Conservation (phyloP, 495 filamentous ascomycete genomes). For the Aspergillus haitiensis region DNA sequence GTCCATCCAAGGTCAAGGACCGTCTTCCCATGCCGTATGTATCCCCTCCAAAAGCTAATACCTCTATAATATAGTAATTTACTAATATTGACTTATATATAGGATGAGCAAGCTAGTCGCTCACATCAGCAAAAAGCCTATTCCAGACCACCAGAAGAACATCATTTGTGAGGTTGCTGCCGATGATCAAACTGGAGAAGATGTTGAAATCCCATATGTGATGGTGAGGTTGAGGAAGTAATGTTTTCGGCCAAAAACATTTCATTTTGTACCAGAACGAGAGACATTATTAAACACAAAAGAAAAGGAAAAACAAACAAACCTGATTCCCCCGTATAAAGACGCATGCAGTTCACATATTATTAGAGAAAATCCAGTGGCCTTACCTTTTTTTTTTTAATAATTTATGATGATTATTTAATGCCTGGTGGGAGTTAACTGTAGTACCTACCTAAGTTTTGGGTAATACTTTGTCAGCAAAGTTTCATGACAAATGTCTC, state of each 20-base stretch:
- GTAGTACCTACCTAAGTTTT: too few relatives aligned
- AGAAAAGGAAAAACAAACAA: too few relatives aligned
- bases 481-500: not conserved
- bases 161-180: constrained; percentile 95
- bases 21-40: constrained; percentile 66
- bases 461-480: not conserved
- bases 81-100: constrained; percentile 19
- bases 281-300: too few relatives aligned
- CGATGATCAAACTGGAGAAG: constrained; percentile 86
- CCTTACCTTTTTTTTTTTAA: not conserved
- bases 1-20: constrained; percentile 85
- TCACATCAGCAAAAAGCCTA: constrained; percentile 84
- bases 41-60: not conserved
- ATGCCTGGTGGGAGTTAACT: too few relatives aligned
- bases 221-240: constrained; percentile 64
- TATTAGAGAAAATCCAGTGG: not conserved
- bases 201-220: constrained; percentile 97
- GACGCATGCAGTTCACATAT: not conserved
- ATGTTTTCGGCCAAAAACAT: not conserved
- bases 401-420: too few relatives aligned
- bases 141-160: constrained; percentile 90
- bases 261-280: too few relatives aligned
- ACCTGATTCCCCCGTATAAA: not conserved
- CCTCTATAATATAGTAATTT: too few relatives aligned
- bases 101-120: constrained; percentile 86